phyloP scores from a whole-genome alignment of 805 yeast species.

The Ogataea minuta region DNA sequence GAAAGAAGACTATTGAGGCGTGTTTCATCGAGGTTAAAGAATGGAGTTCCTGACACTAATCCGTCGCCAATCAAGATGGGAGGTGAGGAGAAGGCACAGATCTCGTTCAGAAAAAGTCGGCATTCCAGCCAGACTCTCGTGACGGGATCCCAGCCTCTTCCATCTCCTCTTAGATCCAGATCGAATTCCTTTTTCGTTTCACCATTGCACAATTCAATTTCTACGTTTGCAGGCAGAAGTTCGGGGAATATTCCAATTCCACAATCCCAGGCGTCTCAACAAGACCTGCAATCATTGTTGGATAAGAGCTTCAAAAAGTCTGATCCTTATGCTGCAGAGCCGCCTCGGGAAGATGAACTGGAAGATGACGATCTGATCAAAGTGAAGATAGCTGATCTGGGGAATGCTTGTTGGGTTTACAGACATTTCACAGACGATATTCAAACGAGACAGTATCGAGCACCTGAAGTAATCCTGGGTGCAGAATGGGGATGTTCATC shows the following conservation, averaged over 20 bases:
- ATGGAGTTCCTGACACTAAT: conserved; percentile 16
- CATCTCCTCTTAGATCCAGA: conserved; percentile 73
- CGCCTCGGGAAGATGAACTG: conserved; percentile 38
- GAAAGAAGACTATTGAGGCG: conserved; percentile 33
- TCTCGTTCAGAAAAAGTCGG: conserved; percentile 34
- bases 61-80: conserved; percentile 13
- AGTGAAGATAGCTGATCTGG: conserved; percentile 90
- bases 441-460: conserved; percentile 88
- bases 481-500: conserved; percentile 92
- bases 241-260: conserved; percentile 8
- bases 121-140: conserved; percentile 67
- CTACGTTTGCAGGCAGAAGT: conserved; percentile 17
- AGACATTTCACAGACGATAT: conserved; percentile 85
- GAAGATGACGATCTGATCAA: conserved; percentile 54
- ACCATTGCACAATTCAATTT: conserved; percentile 21
- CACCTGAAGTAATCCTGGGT: conserved; percentile 84
- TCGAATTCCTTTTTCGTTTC: conserved; percentile 31
- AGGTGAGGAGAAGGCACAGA: conserved; percentile 18
- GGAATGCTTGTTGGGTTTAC: conserved; percentile 83
- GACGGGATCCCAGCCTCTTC: conserved; percentile 90
- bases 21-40: conserved; percentile 26
- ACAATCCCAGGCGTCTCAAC: conserved; percentile 18
- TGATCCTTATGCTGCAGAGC: conserved; percentile 29
- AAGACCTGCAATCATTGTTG: conserved; percentile 38
- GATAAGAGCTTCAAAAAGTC: conserved; percentile 38